Evolutionary conservation across 208 protist genomes (phyloP), one percentile per base, ranked within the genome.

Genomic region (Borovskyia barvae): DNA sequence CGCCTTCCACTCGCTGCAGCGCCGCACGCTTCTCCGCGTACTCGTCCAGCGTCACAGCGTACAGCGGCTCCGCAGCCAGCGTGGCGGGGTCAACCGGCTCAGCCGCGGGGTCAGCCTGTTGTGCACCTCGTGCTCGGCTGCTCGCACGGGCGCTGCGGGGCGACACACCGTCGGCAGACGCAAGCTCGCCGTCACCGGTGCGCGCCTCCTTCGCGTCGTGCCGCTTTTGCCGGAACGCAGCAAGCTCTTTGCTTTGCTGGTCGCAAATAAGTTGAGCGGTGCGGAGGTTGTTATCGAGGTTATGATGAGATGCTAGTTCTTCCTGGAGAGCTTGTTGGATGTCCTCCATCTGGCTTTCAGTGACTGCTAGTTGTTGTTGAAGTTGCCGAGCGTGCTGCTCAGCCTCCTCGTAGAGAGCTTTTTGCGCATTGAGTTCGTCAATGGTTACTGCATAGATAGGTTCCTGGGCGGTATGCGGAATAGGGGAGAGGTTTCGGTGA

Each of bases 401-500:
- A 5, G 42, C 22, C 0, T 25, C 17, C 0, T 19, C 22, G 8
- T 36, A 15, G 11, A 57, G 51, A 9, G 26, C 25, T 26, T 26
- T 71, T 29, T 80, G 48, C 11, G 43, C 37, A 19, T 55, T 65
- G 2, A 73, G 51, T 41, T 84, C 77, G 43, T 80, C 68, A 15
- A 84, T 66, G 0, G 77, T 84, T 14, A 80, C 77, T 14, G 68
- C 65, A 62, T 80, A 80, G 41, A 84, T 22, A 0, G 72, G 72
- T 20, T 74, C 77, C 14, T 50, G 56, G 9, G 59, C 56, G 0
- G 43, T 51, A 11, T 30, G 55, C 3, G 57, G 72, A 29, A 48
- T 65, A 9, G 47, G 65, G 2, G 71, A 70, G 22, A 82, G 56
- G 46, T 77, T 75, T 4, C 76, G 59, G 26, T 82, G 76, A 2